phyloP scores from a whole-genome alignment of 2,329 filamentous ascomycete species.

The Microcyclosporella mali region DNA sequence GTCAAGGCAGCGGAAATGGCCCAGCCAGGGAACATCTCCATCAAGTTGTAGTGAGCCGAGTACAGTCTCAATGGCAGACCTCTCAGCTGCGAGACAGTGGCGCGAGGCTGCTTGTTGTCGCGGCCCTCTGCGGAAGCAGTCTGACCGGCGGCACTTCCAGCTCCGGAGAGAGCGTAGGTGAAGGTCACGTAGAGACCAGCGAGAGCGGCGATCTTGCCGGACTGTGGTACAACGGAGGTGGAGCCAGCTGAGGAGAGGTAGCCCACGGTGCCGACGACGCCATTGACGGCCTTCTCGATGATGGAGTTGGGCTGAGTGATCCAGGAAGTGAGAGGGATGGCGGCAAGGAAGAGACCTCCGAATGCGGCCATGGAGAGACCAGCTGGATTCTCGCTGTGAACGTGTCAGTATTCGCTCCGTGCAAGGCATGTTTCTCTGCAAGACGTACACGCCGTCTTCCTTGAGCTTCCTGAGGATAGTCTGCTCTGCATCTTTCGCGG shows the following conservation, averaged over 20 bases:
- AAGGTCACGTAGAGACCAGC: slow-evolving; percentile 24
- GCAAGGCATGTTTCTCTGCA: background rate
- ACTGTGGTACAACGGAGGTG: slow-evolving; percentile 14
- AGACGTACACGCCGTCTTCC: slow-evolving; percentile 27
- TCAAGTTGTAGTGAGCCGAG: slow-evolving; percentile 23
- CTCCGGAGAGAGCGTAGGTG: slow-evolving; percentile 26
- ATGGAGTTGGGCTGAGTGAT: slow-evolving; percentile 22
- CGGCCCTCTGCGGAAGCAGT: slow-evolving; percentile 21
- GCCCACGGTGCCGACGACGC: slow-evolving; percentile 19
- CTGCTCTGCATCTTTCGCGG: slow-evolving; percentile 11
- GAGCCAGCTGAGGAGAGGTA: slow-evolving; percentile 21
- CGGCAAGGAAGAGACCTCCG: slow-evolving; percentile 26
- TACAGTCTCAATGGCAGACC: slow-evolving; percentile 25
- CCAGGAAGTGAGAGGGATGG: slow-evolving; percentile 25
- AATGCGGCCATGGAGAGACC: slow-evolving; percentile 24
- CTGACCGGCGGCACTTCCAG: slow-evolving; percentile 22
- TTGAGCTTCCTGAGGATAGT: slow-evolving; percentile 15
- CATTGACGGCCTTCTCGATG: slow-evolving; percentile 25
- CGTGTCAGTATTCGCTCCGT: background rate
- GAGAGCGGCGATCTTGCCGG: slow-evolving; percentile 26
- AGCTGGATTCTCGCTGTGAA: slow-evolving; percentile 19
- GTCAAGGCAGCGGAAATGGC: slow-evolving; percentile 24
- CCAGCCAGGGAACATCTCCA: slow-evolving; percentile 27
- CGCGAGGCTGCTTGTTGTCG: slow-evolving; percentile 25
- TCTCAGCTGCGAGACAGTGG: slow-evolving; percentile 16